Evolutionary conservation across 805 yeast genomes (phyloP), one percentile per base, ranked within the genome.

Genomic region (Saturnispora halmiae): DNA sequence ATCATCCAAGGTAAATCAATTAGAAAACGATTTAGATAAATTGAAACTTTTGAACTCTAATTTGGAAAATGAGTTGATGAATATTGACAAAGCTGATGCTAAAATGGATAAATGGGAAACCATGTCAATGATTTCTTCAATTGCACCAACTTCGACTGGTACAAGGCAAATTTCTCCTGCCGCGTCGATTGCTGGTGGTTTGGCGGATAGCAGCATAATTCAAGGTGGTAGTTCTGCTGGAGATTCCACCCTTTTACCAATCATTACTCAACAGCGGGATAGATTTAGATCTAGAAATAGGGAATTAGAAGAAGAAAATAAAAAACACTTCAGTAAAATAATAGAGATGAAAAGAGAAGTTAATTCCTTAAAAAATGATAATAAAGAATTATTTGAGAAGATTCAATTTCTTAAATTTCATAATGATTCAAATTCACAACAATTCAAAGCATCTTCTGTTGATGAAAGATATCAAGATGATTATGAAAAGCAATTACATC

Each of bases 221-320:
- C 26, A 22, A 22, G 26, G 25, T n/a, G 34, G 35, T 4, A 28
- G 31, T 19, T 25, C 25, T 25, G 34, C 27, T 7, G 56, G 56
- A 45, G 75, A 72, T 39, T 54, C 67, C 10, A 71, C 77, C 4
- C 75, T 88, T 22, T 60, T 90, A 38, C 94, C 94, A 1, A 86
- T 90, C 40, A 76, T 92, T 22, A 87, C 96, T 11, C 88, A 90
- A 55, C 98, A 90, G 64, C 77, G 98, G 58, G 98, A 90, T 59
- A 68, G 98, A 47, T 87, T 88, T 67, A 77, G 94, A 52, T 72
- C 75, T n/a, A 72, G 86, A 41, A 85, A 82, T 53, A 74, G 73
- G 43, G 95, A 85, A 55, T 69, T 92, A 41, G 97, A 90, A 58
- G 82, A 82, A 42, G 94, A 86, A 51, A 53, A 79, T 29, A 77